Base-by-base conservation (phyloP, 306 rosid species). In the Vigna reflexopilosa region DNA sequence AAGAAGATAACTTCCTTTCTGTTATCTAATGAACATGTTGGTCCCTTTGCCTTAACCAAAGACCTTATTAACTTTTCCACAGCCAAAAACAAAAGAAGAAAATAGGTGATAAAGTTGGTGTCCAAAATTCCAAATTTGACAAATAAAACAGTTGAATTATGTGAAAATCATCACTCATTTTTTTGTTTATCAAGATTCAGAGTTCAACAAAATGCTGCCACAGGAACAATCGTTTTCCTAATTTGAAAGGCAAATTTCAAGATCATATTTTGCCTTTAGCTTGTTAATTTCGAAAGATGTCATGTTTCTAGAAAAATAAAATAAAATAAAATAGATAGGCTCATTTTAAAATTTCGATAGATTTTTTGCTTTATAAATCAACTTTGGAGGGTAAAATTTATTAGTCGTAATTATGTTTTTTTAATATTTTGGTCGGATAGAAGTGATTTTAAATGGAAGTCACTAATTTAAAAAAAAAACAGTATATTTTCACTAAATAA, bases 11-110 rank as follows among this genome's bases (percentile, higher is more conserved):
- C 54, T 59, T 45, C 54, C n/a, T 34, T 50, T 62, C 15, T 61
- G 13, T 40, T 54, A 19, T 72, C 75, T 28, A 30, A 28, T 67
- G 56, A 67, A 19, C 54, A 56, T 67, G 34, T 2, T 52, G 45
- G 73, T 77, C 66, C 74, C 81, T 66, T 66, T 19, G 8, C 12
- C 36, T 57, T 63, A 45, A 17, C 30, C 8, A 14, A 8, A 52
- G 8, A 54, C 2, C 48, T 65, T 19, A 50, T 12, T n/a, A 54
- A 36, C 9, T 16, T 52, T 24, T 66, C 34, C 48, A 42, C 0
- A 65, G 51, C 64, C 65, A 57, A 34, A 14, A 58, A 24, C 0
- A 26, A 16, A 10, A 26, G 17, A 59, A 38, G 62, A 22, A 54
- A 34, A 28, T 3, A 12, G 20, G 36, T 28, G 17, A 8, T 45